Evolutionary conservation across 129 eudicot species (phyloP).

Genomic region (Centaurea solstitialis): DNA sequence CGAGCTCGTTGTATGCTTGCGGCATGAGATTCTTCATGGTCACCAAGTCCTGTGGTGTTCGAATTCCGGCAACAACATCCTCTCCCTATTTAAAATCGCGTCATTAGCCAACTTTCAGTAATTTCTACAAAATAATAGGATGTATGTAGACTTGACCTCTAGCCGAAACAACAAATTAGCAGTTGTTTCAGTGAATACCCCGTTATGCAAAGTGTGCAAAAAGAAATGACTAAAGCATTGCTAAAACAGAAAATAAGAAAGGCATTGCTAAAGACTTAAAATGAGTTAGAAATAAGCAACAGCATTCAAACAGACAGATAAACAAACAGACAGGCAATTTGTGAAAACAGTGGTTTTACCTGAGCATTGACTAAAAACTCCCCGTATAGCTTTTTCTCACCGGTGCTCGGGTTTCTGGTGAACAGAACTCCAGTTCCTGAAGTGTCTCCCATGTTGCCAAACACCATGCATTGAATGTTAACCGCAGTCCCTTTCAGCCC

Average conservation of each 20-base stretch:
- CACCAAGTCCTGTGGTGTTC: constrained; percentile 91
- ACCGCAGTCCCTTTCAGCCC: constrained; percentile 97
- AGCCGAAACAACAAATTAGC: not conserved
- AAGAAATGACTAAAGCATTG: not conserved
- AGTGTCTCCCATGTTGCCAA: constrained; percentile 98
- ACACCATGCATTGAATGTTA: constrained; percentile 94
- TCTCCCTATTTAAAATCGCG: constrained; percentile 72
- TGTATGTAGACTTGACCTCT: not conserved
- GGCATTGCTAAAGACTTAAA: not conserved
- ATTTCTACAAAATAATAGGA: not conserved
- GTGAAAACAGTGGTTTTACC: constrained; percentile 35
- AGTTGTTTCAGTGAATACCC: not conserved
- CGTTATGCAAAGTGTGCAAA: not conserved
- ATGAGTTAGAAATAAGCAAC: not conserved
- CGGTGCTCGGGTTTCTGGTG: constrained; percentile 99
- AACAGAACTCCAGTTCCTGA: constrained; percentile 98
- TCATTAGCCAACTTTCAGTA: constrained; percentile 24
- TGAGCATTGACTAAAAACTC: constrained; percentile 96
- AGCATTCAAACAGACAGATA: not conserved
- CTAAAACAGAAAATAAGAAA: not conserved
- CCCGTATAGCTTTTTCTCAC: constrained; percentile 94
- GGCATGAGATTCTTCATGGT: constrained; percentile 91
- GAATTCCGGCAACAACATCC: constrained; percentile 97
- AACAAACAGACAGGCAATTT: not conserved
- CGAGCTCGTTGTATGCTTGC: constrained; percentile 87